Evolutionary conservation across 106 monocot genomes (phyloP), one percentile per base, ranked within the genome.

Genomic region (Dactylorhiza incarnata): DNA sequence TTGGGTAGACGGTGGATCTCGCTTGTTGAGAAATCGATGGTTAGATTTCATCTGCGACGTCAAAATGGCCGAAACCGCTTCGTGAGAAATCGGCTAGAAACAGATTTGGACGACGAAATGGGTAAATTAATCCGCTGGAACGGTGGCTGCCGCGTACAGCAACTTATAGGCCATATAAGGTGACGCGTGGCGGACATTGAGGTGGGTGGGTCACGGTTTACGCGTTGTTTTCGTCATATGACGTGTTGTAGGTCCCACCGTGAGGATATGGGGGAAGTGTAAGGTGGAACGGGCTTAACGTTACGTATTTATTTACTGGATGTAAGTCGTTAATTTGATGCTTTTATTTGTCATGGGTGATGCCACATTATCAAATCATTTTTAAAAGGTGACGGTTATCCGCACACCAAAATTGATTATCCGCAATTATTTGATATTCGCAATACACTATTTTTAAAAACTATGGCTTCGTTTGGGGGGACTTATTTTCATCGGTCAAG

Each of bases 211-310:
- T 37, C 66, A 66, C 37, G 4, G 10, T 26, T 66, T 9, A 24
- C 66, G 66, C 66, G 66, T 66, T 66, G 66, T 26, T 26, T 37
- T 66, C 37, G 66, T 37, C 66, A 14, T 25, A 23, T 66, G 66
- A 24, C 66, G 66, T 12, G 12, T 52, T 22, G 22, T 59, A 8
- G 58, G 9, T 22, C 58, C 58, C 6, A 20, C 37, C 66, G 17
- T 22, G 22, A 7, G 20, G 19, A 20, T 15, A 5, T 22, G 19
- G 6, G n/a, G 7, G 58, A 59, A 59, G 19, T 59, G 58, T 59
- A 59, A 59, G 20, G 58, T 59, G 16, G 5, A 54, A 54, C 54
- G 0, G 54, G 54, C 37, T 37, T 37, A 37, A 2, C 37, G 37
- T n/a, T n/a, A n/a, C n/a, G n/a, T n/a, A n/a, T n/a, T n/a, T n/a